These are phyloP conservation scores for Chalciporus sphaerocephalus DNA, from an alignment of 768 basidiomycete species.

Conservation along the genomic window DNA sequence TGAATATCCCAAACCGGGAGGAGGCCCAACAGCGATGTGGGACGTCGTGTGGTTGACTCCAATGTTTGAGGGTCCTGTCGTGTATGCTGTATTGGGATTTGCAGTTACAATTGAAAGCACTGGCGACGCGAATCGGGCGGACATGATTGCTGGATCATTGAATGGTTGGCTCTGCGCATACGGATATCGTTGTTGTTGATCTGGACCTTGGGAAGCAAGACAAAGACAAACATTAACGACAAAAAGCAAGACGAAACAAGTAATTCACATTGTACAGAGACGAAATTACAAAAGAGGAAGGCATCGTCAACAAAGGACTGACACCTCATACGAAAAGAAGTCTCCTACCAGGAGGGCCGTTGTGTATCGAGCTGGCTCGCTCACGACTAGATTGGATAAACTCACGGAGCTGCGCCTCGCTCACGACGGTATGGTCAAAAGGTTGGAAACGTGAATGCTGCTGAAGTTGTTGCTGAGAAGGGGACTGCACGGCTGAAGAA, in stretches of 20 bases:
- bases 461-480: conserved; percentile 35
- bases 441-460: conserved; percentile 49
- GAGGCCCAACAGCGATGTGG: conserved; percentile 49
- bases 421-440: conserved; percentile 50
- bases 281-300: conserved; percentile 25
- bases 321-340: conserved; percentile 39
- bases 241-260: conserved; percentile 11
- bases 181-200: conserved; percentile 34
- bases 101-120: conserved; percentile 22
- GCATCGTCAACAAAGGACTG: conserved; percentile 32
- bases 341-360: conserved; percentile 45
- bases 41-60: conserved; percentile 10
- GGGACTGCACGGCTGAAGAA: conserved; percentile 34
- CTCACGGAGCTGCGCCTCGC: conserved; percentile 74
- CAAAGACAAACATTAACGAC: conserved; percentile 9
- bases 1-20: conserved; percentile 58
- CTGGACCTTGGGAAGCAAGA: conserved; percentile 27
- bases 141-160: conserved; percentile 78
- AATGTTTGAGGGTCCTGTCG: conserved; percentile 13
- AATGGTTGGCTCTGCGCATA: conserved; percentile 46
- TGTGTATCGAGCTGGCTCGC: conserved; percentile 37
- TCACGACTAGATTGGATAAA: conserved; percentile 71
- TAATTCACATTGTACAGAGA: conserved; percentile 22
- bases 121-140: conserved; percentile 55
- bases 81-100: conserved; percentile 11